Base-by-base conservation (phyloP, 2,329 filamentous ascomycete species). In the Calonectria pauciramosa region DNA sequence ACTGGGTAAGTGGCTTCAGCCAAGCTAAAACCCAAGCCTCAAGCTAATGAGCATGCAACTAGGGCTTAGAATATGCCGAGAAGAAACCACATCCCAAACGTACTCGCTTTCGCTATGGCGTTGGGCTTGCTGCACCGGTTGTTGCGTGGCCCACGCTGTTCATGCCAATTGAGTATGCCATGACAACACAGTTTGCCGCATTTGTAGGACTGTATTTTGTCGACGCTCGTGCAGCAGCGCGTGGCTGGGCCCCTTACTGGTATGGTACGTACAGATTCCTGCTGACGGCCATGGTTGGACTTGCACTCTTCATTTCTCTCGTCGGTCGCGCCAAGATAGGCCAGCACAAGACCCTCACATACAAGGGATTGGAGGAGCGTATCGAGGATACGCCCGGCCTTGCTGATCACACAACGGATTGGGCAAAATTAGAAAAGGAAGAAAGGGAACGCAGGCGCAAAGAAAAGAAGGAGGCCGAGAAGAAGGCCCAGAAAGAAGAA, bases 201-300 rank as follows among this genome's bases (percentile, higher is more conserved):
- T 98, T 98, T 85, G 94, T 93, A 71, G 92, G 92, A 79, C 90
- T 98, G 74, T 98, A 98, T 88, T 96, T 96, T 83, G 93, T 93
- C 74, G 96, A 98, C 83, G 89, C 94, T 10, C 90, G 93, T 34
- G 95, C 95, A 18, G 90, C 93, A 11, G 89, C 90, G 67, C 88
- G 89, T 51, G 96, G 96, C 78, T 97, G 94, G 93, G 93, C 94
- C 3, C 96, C 96, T 30, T 83, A 89, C 47, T 98, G 96, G 96
- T 98, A 98, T 84, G 90, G 89, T 74, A 94, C 93, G 65, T 98
- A 98, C 88, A 95, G 96, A 41, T 98, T 98, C 85, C 93, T 98
- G 11, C 89, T 98, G 80, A 98, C 96, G 2, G 96, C 96, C 84
- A 90, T 98, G 75, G 96, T 98, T 34, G 96, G 96, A 49, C 88